A percentile compares a stretch with the other conserved stretches of the same genome.
These are phyloP conservation scores for Claviceps digitariae DNA, from an alignment of 2,329 filamentous ascomycete genomes.

Conservation along the genomic window DNA sequence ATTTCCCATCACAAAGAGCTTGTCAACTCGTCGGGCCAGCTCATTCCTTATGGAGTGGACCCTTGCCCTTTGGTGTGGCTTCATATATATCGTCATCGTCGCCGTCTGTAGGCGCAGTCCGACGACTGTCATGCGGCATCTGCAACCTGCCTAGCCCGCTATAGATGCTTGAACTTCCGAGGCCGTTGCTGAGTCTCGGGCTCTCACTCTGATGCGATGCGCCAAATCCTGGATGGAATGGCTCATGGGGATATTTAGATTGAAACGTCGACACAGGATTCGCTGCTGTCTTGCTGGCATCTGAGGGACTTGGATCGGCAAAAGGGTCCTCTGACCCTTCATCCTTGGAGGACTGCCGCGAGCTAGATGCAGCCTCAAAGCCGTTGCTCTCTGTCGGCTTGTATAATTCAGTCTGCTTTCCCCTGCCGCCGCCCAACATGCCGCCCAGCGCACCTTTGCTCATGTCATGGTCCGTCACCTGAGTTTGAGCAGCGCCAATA, in stretches of 20 bases:
- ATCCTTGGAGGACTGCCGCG: constrained; percentile 11
- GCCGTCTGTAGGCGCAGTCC: not conserved
- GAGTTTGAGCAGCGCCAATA: not conserved
- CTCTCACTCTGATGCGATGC: constrained; percentile 3
- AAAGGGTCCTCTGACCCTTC: constrained; percentile 23
- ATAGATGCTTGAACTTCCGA: constrained; percentile 8
- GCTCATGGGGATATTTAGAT: constrained; percentile 19
- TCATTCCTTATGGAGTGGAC: constrained; percentile 23
- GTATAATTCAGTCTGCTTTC: constrained; percentile 20
- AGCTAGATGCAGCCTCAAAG: constrained; percentile 11
- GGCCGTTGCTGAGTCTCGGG: not conserved
- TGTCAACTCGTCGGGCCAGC: not conserved
- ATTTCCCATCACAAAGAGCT: no score
- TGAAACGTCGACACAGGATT: constrained; percentile 9
- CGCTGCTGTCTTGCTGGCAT: constrained; percentile 3
- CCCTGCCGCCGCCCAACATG: constrained; percentile 13
- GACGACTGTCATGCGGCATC: constrained; percentile 8
- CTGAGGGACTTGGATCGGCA: constrained; percentile 14
- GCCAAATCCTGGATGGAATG: constrained; percentile 25
- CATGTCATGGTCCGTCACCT: not conserved
- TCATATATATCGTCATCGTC: constrained; percentile 28
- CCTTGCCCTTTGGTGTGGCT: constrained; percentile 23
- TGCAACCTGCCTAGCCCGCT: constrained; percentile 8
- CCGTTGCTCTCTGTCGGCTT: constrained; percentile 10
- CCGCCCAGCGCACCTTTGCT: not conserved